These are phyloP conservation scores for Populus hybrid DNA, from an alignment of 441 rosid genomes.

Conservation along the genomic window DNA sequence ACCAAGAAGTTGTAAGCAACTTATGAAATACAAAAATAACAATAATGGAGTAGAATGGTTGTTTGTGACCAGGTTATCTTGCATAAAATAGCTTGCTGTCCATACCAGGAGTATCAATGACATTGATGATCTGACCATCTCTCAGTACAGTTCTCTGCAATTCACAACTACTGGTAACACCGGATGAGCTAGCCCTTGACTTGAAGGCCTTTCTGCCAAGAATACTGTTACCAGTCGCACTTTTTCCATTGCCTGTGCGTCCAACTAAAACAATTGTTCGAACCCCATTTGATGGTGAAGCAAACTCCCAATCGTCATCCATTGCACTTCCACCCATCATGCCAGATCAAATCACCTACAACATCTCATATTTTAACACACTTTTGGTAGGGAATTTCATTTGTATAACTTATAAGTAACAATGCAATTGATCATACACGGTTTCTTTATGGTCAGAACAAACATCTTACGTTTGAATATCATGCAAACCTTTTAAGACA, in stretches of 20 bases:
- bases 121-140: constrained; percentile 65
- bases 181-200: constrained; percentile 60
- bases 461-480: neutral
- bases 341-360: constrained; percentile 16
- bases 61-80: neutral
- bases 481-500: neutral
- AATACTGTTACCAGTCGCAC: constrained; percentile 88
- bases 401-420: no score
- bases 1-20: neutral
- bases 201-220: constrained; percentile 66
- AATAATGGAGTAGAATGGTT: neutral
- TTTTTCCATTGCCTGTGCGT: constrained; percentile 88
- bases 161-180: constrained; percentile 66
- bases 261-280: constrained; percentile 74
- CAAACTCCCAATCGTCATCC: constrained; percentile 79
- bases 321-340: constrained; percentile 69
- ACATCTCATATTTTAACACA: neutral
- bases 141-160: constrained; percentile 40
- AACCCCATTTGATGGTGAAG: constrained; percentile 37
- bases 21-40: neutral
- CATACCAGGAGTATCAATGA: constrained; percentile 88
- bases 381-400: neutral
- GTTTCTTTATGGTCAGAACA: neutral
- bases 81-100: neutral
- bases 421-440: no score